A percentile compares a stretch with the other conserved stretches of the same genome.
Evolutionary conservation across 306 rosid species (phyloP).

Genomic region (Spatholobus suberectus): DNA sequence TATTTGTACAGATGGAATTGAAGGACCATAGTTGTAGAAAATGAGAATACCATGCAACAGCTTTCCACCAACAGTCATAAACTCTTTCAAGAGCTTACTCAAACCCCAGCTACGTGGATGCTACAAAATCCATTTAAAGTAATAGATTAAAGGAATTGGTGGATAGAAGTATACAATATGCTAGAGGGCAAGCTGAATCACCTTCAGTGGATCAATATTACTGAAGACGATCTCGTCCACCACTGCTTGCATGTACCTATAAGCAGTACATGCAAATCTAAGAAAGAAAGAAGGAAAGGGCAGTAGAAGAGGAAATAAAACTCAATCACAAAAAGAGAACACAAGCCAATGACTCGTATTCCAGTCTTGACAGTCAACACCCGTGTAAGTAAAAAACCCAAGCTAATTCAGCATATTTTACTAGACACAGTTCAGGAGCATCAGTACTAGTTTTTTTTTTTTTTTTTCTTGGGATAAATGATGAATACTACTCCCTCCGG

Average conservation of each 20-base stretch:
- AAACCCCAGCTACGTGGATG: constrained; percentile 87
- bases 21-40: constrained; percentile 21
- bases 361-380: constrained; percentile 19
- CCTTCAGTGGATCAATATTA: constrained; percentile 78
- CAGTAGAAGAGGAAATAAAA: constrained; percentile 7
- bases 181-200: constrained; percentile 38
- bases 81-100: constrained; percentile 82
- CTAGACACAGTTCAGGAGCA: neutral
- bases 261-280: constrained; percentile 30
- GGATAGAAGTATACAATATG: constrained; percentile 28
- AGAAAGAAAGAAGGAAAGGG: neutral
- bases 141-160: constrained; percentile 44
- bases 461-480: constrained; percentile 4
- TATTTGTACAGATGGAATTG: constrained; percentile 29
- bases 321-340: constrained; percentile 21
- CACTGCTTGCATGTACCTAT: constrained; percentile 98
- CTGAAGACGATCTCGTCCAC: constrained; percentile 84
- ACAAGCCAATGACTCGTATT: constrained; percentile 19
- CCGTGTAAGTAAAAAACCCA: neutral
- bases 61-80: constrained; percentile 66
- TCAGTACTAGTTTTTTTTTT: neutral
- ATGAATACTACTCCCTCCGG: no score
- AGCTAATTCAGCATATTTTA: neutral
- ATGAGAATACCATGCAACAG: constrained; percentile 75
- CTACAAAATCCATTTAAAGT: constrained; percentile 55